phyloP scores from a whole-genome alignment of 371 early-diverging fungal species.

The Mucor irregularis region DNA sequence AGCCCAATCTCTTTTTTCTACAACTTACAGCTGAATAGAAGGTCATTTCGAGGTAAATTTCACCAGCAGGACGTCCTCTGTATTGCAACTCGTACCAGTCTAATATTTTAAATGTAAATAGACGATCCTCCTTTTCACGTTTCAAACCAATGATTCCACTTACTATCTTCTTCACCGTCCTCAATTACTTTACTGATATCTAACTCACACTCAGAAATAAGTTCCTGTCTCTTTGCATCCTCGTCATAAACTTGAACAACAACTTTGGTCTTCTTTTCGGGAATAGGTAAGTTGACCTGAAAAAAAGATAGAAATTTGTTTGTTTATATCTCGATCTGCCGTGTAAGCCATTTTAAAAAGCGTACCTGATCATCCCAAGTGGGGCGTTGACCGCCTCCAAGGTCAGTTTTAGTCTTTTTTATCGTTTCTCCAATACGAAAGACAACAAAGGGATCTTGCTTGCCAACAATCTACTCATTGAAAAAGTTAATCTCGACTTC shows the following conservation, averaged over 20 bases:
- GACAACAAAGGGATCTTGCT: slow-evolving; percentile 52
- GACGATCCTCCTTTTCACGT: not conserved
- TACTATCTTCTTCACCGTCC: slow-evolving; percentile 71
- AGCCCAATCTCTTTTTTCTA: not conserved
- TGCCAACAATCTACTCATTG: slow-evolving; percentile 36
- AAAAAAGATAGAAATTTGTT: not conserved
- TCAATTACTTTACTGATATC: slow-evolving; percentile 62
- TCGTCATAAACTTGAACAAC: slow-evolving; percentile 50
- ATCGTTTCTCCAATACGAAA: slow-evolving; percentile 43
- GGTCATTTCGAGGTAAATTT: slow-evolving; percentile 58
- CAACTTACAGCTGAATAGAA: slow-evolving; percentile 57
- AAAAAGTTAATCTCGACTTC: not conserved
- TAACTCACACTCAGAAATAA: slow-evolving; percentile 66
- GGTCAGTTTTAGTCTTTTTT: slow-evolving; percentile 43
- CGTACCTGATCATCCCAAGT: slow-evolving; percentile 57
- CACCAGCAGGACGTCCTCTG: slow-evolving; percentile 54
- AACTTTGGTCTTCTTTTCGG: slow-evolving; percentile 42
- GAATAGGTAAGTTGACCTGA: slow-evolving; percentile 47
- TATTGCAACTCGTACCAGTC: slow-evolving; percentile 59
- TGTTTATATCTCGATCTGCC: not conserved
- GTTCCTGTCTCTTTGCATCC: slow-evolving; percentile 52
- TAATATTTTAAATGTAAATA: slow-evolving; percentile 19
- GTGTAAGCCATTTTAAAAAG: not conserved
- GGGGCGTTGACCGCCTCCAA: slow-evolving; percentile 52
- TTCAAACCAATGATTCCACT: not conserved